Conservation (phyloP, 257 asterid genomes). For the Solanum gracilifrons region DNA sequence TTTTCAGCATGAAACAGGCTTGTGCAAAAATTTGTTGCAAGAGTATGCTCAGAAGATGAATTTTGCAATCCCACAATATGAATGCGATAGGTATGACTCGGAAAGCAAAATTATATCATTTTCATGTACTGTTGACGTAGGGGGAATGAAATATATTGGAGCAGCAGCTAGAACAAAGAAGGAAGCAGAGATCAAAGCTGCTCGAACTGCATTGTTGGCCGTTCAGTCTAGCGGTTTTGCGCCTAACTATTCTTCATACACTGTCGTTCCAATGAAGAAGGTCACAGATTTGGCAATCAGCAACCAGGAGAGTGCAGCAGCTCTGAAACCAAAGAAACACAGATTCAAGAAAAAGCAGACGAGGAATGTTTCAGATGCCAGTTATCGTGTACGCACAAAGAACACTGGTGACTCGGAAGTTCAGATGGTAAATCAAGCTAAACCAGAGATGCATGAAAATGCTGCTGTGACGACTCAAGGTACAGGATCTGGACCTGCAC, state of each 20-base stretch:
- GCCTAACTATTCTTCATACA: conserved; percentile 33
- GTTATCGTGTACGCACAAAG: conserved; percentile 4
- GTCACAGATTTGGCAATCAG: conserved; percentile 35
- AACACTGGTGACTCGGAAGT: conserved; percentile 3
- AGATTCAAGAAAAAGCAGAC: conserved; percentile 44
- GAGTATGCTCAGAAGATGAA: conserved; percentile 96
- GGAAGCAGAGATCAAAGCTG: conserved; percentile 94
- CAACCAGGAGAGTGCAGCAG: conserved; percentile 43
- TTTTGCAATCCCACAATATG: conserved; percentile 65
- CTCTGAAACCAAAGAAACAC: conserved; percentile 52
- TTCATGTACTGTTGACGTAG: conserved; percentile 64
- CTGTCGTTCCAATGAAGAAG: conserved; percentile 68
- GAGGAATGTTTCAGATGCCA: conserved; percentile 11
- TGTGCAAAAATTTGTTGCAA: conserved; percentile 88
- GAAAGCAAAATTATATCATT: conserved; percentile 25
- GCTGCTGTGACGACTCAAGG: conserved; percentile 1
- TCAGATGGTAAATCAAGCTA: conserved; percentile 8
- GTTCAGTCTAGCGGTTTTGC: conserved; percentile 43
- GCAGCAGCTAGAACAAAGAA: conserved; percentile 73
- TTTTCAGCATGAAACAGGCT: conserved; percentile 88
- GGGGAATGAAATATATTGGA: conserved; percentile 72
- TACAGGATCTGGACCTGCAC: conserved; percentile 1
- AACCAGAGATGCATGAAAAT: background rate
- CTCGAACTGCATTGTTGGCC: conserved; percentile 87
- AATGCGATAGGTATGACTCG: conserved; percentile 37